These are phyloP conservation scores for Lagenidium giganteum DNA, from an alignment of 352 stramenopile species.

Conservation along the genomic window DNA sequence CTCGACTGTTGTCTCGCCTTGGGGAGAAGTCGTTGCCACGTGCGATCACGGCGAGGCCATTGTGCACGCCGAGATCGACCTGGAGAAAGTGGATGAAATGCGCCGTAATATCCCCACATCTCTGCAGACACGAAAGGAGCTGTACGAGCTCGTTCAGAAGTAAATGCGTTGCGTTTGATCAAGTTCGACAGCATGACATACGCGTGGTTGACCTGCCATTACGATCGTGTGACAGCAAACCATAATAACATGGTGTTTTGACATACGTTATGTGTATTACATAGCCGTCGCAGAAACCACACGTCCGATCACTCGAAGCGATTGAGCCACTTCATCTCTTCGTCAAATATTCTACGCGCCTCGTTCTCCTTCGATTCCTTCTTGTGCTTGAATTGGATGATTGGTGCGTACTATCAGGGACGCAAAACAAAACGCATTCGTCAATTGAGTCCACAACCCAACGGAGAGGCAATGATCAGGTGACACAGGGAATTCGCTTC, in stretches of 20 bases:
- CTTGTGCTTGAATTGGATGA: conserved; percentile 74
- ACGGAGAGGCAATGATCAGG: no score
- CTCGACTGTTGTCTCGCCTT: conserved; percentile 95
- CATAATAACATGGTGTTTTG: not conserved
- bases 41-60: conserved; percentile 91
- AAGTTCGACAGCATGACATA: no score
- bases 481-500: no score
- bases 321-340: conserved; percentile 78
- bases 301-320: conserved; percentile 20
- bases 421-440: not conserved
- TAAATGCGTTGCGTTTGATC: no score
- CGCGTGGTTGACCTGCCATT: no score
- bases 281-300: conserved; percentile 1
- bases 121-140: conserved; percentile 92
- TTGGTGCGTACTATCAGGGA: conserved; percentile 51
- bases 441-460: no score
- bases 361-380: conserved; percentile 60
- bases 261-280: no score
- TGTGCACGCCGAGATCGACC: conserved; percentile 95
- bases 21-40: conserved; percentile 96
- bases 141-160: conserved; percentile 92
- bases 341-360: conserved; percentile 53
- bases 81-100: conserved; percentile 93
- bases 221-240: no score
- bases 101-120: conserved; percentile 94